Evolutionary conservation across 495 filamentous ascomycete species (phyloP).

Genomic region (Pseudomonodictys pantanalensis): DNA sequence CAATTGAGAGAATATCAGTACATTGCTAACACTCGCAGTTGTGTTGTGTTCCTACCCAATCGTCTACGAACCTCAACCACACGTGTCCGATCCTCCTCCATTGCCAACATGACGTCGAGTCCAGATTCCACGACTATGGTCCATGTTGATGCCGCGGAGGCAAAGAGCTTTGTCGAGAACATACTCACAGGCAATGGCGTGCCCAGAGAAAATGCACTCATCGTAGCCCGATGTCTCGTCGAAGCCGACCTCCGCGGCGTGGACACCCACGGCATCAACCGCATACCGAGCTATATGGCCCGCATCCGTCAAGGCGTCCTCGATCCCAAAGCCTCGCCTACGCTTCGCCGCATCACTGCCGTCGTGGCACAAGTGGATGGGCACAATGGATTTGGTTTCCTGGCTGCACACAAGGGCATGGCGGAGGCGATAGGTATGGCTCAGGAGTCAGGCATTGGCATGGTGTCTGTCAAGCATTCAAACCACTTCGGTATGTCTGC

Average conservation of each 20-base stretch:
- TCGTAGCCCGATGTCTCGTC: conserved; percentile 62
- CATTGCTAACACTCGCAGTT: too few relatives aligned
- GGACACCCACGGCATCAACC: conserved; percentile 75
- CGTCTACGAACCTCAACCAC: too few relatives aligned
- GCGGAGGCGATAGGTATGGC: conserved; percentile 62
- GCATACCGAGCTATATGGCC: conserved; percentile 71
- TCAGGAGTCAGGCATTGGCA: conserved; percentile 62
- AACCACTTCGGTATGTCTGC: conserved; percentile 83
- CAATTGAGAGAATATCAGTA: too few relatives aligned
- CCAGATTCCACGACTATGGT: neutral
- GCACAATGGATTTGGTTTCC: conserved; percentile 72
- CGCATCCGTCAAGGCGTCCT: conserved; percentile 66
- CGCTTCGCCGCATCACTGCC: conserved; percentile 58
- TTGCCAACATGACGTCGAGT: neutral
- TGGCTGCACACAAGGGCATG: conserved; percentile 64
- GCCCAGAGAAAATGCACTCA: conserved; percentile 51
- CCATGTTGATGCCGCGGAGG: conserved; percentile 16
- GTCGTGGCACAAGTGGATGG: conserved; percentile 66
- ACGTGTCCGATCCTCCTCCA: too few relatives aligned
- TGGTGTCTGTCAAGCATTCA: conserved; percentile 68
- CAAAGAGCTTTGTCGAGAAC: conserved; percentile 44
- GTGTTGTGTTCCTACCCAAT: too few relatives aligned
- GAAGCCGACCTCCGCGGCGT: conserved; percentile 73
- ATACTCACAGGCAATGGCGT: conserved; percentile 61
- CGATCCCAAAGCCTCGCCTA: conserved; percentile 55